Evolutionary conservation across 306 rosid genomes (phyloP).

Genomic region (Purshia tridentata): DNA sequence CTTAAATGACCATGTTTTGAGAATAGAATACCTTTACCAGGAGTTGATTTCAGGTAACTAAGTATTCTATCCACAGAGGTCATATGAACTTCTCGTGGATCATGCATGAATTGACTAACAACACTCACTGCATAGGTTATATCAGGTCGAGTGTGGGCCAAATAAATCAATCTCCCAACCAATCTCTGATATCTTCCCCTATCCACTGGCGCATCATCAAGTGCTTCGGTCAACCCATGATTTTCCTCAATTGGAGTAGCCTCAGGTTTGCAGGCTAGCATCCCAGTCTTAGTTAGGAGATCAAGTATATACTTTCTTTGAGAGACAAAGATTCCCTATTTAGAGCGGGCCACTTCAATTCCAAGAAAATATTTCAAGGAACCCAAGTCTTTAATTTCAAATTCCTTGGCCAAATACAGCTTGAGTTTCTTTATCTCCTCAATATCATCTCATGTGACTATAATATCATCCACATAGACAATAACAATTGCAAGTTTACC

Average conservation of each 20-base stretch:
- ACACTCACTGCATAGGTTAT: neutral
- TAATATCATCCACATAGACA: neutral
- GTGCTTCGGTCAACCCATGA: neutral
- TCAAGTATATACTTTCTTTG: neutral
- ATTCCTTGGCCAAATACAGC: neutral
- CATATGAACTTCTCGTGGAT: neutral
- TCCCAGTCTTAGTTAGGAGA: neutral
- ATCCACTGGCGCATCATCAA: neutral
- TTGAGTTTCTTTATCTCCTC: neutral
- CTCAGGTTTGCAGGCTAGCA: neutral
- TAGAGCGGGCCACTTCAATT: neutral
- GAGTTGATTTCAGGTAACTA: neutral
- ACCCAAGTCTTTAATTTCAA: constrained; percentile 14
- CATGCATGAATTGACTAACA: neutral
- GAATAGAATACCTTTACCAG: neutral
- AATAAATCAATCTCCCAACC: neutral
- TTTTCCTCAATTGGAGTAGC: neutral
- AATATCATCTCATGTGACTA: neutral
- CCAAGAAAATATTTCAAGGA: neutral
- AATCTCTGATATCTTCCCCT: neutral
- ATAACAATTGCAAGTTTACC: neutral
- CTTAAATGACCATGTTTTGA: neutral
- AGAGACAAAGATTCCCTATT: neutral
- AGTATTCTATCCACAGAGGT: neutral
- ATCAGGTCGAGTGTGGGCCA: neutral